These are phyloP conservation scores for Plectranthus barbatus DNA, from an alignment of 257 asterid genomes.

Conservation along the genomic window DNA sequence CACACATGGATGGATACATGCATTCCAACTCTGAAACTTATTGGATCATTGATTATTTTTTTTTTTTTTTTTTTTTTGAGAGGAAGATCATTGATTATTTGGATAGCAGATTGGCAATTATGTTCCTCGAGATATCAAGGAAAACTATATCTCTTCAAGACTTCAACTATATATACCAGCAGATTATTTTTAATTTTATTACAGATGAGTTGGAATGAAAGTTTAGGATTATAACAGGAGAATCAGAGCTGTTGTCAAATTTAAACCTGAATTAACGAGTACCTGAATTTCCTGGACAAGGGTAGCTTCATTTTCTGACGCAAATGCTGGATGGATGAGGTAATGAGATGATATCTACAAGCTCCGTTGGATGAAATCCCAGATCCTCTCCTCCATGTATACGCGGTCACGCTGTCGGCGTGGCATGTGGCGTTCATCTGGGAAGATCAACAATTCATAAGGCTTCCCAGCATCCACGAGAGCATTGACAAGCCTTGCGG, in stretches of 20 bases:
- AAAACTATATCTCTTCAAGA: no score
- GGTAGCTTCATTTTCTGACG: conserved; percentile 8
- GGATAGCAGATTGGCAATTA: no score
- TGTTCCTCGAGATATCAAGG: no score
- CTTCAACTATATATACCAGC: no score
- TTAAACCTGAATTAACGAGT: no score
- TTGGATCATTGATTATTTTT: conserved; percentile 3
- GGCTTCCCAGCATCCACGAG: conserved; percentile 60
- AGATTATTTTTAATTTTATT: no score
- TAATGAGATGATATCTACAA: no score
- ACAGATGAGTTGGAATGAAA: not conserved
- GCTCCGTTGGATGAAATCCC: conserved; percentile 69
- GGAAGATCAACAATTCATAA: conserved; percentile 72
- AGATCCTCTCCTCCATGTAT: conserved; percentile 90
- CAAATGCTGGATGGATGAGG: no score
- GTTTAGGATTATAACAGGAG: no score
- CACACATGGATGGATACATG: not conserved
- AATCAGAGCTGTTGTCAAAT: not conserved
- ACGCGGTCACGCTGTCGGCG: conserved; percentile 51
- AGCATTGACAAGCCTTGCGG: conserved; percentile 76
- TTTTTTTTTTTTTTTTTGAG: no score
- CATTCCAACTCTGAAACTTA: not conserved
- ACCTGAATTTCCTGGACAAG: conserved; percentile 12
- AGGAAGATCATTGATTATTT: no score
- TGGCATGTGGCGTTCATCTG: conserved; percentile 95